These are phyloP conservation scores for Suhomyces kunorum DNA, from an alignment of 1,139 yeast species.

Conservation along the genomic window DNA sequence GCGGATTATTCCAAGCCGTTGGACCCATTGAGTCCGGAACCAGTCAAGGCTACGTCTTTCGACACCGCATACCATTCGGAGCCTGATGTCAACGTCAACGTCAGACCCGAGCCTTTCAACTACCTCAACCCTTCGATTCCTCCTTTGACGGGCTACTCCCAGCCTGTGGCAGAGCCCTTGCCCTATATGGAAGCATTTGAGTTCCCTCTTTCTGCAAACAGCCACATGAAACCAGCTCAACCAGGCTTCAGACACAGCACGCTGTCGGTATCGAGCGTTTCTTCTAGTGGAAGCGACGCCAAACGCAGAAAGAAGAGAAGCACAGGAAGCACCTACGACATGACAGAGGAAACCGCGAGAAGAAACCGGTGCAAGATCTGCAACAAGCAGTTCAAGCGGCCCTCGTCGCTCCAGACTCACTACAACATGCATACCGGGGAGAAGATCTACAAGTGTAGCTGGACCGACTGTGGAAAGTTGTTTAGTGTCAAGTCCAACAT, in stretches of 20 bases:
- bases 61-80: conserved; percentile 2
- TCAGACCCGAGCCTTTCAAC: conserved; percentile 9
- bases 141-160: conserved; percentile 6
- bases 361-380: conserved; percentile 64
- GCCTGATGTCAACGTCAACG: background rate
- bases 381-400: conserved; percentile 75
- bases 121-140: conserved; percentile 10
- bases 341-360: conserved; percentile 38
- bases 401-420: conserved; percentile 79
- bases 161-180: conserved; percentile 2
- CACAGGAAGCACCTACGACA: conserved; percentile 25
- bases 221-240: conserved; percentile 3
- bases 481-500: conserved; percentile 81
- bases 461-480: conserved; percentile 65
- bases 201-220: background rate
- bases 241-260: conserved; percentile 2
- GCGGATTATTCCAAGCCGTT: background rate
- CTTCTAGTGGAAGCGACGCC: conserved; percentile 2
- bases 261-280: conserved; percentile 2
- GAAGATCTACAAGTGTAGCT: conserved; percentile 71
- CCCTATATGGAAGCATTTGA: conserved; percentile 1
- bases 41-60: conserved; percentile 4
- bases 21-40: conserved; percentile 5
- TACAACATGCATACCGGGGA: conserved; percentile 85
- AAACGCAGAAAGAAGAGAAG: conserved; percentile 18